Evolutionary conservation across 2,329 filamentous ascomycete genomes (phyloP), one percentile per base, ranked within the genome.

Genomic region (Pseudovirgaria hyperparasitica): DNA sequence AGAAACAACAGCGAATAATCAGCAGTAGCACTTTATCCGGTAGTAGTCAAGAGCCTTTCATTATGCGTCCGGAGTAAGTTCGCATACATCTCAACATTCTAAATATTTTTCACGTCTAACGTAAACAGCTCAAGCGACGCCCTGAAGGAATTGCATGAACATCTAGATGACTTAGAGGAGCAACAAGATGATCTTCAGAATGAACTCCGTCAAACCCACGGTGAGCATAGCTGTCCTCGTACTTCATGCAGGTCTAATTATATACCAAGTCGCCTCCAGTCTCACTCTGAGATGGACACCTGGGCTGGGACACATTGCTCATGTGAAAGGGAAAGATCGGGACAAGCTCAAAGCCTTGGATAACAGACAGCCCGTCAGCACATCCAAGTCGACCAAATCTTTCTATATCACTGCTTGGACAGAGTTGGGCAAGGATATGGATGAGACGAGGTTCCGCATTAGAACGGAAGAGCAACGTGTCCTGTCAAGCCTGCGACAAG

Each of bases 371-470:
- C n/a, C n/a, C 39, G 39, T 36, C 4, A 79, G 76, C 17, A 77
- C 82, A 3, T 87, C 79, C 40, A 90, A 84, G 40, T 78, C 74
- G 8, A 94, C 90, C 0, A 72, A 77, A 17, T 82, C 85, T 2
- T 87, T 94, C 48, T 78, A 93, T 45, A 62, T 84, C 4, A 67
- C 79, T 0, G 75, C 81, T 40, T 98, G 90, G 90, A 85, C 82
- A 1, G 58, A 66, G 9, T 69, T 98, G 2, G 90, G 90, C 14
- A 71, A 74, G 25, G 67, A 67, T 11, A 73, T 96, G 37, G 86
- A 94, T 54, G 76, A 82, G 41, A 65, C 71, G 5, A 82, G 79
- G 32, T 60, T 76, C 25, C 76, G 76, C 22, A 92, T 98, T 43
- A 74, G 82, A 19, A 65, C 68, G 31, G 90, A 94, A 52, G 90